Base-by-base conservation (phyloP, 805 yeast species). In the Nakazawaea pomicola region DNA sequence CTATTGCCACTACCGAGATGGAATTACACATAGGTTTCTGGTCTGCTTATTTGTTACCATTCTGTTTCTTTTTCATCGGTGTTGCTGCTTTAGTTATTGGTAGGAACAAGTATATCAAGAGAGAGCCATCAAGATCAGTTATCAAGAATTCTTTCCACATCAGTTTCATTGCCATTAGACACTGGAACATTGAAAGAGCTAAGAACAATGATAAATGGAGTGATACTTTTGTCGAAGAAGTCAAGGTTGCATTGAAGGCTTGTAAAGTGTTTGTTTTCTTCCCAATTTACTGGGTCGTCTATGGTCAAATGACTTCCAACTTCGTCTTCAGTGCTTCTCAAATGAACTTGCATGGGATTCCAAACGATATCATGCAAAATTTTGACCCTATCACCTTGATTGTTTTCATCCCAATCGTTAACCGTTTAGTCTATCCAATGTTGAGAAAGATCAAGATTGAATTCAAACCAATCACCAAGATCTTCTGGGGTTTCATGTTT, bases 321-420 rank as follows among this genome's bases (percentile, higher is more conserved):
- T 82, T 84, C 53, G 74, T 82, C 45, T 73, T 86, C 30, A 88
- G 81, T 57, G 88, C 90, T 33, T 84, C 80, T 44, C 69, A 74
- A 49, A 80, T 83, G 86, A 76, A 81, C 52, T 66, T 74, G 41
- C 88, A 84, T 57, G 84, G 86, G 30, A 70, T 84, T 51, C 93
- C 95, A 49, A 85, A 85, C 57, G 95, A 84, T 68, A 68, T 84
- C 52, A 73, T 84, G 67, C 83, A 79, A 61, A 82, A 78, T 55
- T 74, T 85, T 51, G 83, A 85, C 61, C 83, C 93, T 21, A 65
- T 85, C 51, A 80, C 87, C 29, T 73, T 85, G 51, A 81, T 85
- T 50, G 65, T 85, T n/a, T 79, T 83, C 59, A 81, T 85, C 49
- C 95, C 95, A 44, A 67, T 84, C 50, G 71, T 72, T 60, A 87